phyloP scores from a whole-genome alignment of 768 basidiomycete genomes.

The Pilatotrama ljubarskyi region DNA sequence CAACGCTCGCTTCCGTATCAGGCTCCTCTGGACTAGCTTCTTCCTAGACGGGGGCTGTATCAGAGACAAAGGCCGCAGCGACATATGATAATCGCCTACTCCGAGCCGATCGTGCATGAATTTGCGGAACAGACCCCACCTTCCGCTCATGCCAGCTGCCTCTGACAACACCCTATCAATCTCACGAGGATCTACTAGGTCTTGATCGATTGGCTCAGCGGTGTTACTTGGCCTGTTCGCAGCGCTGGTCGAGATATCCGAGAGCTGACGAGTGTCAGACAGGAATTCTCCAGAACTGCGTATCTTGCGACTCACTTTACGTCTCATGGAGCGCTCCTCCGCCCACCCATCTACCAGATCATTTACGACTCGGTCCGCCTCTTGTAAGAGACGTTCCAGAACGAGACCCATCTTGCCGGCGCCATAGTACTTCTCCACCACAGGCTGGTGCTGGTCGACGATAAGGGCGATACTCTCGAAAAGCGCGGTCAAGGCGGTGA shows the following conservation, averaged over 20 bases:
- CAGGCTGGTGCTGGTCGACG: conserved; percentile 95
- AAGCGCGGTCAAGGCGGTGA: conserved; percentile 84
- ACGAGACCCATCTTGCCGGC: conserved; percentile 82
- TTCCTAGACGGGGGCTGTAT: neutral
- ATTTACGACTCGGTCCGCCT: conserved; percentile 84
- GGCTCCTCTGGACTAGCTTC: neutral
- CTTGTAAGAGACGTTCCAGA: conserved; percentile 71
- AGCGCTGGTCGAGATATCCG: conserved; percentile 6
- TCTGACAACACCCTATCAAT: conserved; percentile 91
- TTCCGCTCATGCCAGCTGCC: conserved; percentile 82
- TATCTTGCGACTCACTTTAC: conserved; percentile 54
- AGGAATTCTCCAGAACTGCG: neutral
- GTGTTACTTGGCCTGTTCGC: neutral
- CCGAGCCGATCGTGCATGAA: conserved; percentile 77
- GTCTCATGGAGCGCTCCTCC: conserved; percentile 81
- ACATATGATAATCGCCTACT: conserved; percentile 39
- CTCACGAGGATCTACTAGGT: conserved; percentile 78
- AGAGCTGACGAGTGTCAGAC: neutral
- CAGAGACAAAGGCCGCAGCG: neutral
- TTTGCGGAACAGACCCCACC: conserved; percentile 89
- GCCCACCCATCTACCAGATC: conserved; percentile 83
- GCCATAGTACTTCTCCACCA: conserved; percentile 99
- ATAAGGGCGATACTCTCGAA: conserved; percentile 96
- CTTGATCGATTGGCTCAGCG: conserved; percentile 43
- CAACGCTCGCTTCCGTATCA: neutral